A percentile compares a stretch with the other conserved stretches of the same genome.
phyloP scores from a whole-genome alignment of 1,284 basidiomycete genomes.

The Malassezia pachydermatis region DNA sequence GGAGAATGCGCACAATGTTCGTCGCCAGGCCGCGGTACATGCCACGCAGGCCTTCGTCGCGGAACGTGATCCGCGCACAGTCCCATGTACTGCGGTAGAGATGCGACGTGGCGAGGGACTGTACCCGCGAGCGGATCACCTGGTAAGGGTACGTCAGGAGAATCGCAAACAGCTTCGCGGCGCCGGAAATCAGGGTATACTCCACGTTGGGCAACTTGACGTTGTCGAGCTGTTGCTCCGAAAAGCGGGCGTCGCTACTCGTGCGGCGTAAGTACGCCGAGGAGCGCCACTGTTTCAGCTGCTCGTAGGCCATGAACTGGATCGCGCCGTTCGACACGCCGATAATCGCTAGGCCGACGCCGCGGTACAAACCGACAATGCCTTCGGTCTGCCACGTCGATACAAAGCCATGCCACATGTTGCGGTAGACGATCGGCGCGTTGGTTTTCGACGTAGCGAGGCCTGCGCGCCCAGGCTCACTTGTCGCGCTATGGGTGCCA shows the following conservation, averaged over 20 bases:
- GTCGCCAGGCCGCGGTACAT: slow-evolving; percentile 93
- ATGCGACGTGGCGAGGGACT: slow-evolving; percentile 50
- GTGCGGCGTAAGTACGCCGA: slow-evolving; percentile 17
- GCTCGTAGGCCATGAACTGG: slow-evolving; percentile 92
- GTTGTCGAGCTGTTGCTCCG: slow-evolving; percentile 11
- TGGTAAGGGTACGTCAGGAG: slow-evolving; percentile 90
- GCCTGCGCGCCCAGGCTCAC: slow-evolving; percentile 9
- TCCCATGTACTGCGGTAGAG: slow-evolving; percentile 68
- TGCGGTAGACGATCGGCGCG: slow-evolving; percentile 26
- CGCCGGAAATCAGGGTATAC: slow-evolving; percentile 84
- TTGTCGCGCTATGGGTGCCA: slow-evolving; percentile 7
- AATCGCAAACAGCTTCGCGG: slow-evolving; percentile 77
- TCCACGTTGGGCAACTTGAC: slow-evolving; percentile 64
- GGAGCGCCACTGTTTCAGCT: slow-evolving; percentile 77
- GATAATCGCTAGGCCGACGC: slow-evolving; percentile 75
- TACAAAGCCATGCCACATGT: slow-evolving; percentile 30
- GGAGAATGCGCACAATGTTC: slow-evolving; percentile 90
- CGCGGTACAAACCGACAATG: slow-evolving; percentile 68
- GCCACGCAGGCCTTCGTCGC: slow-evolving; percentile 66
- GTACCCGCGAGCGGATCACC: slow-evolving; percentile 85
- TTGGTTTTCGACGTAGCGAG: background rate
- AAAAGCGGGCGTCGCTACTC: background rate
- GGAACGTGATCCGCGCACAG: slow-evolving; percentile 69
- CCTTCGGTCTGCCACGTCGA: slow-evolving; percentile 55
- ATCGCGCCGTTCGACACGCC: slow-evolving; percentile 92